A percentile compares a stretch with the other conserved stretches of the same genome.
Conservation (phyloP, 176 grass and related monocot species). For the Raddia guianensis region DNA sequence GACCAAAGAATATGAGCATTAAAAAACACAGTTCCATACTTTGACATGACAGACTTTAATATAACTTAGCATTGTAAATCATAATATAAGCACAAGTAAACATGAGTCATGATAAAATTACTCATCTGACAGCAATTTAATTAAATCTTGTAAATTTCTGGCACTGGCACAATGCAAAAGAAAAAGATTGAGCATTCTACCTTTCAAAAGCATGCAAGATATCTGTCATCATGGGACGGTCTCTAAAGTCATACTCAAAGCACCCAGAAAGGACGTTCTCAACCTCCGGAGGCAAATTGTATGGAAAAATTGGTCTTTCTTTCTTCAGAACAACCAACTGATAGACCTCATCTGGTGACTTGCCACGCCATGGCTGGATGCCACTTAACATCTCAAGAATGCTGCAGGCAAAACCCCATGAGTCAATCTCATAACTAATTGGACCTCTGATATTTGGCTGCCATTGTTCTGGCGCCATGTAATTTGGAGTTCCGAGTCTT, state of each 20-base stretch:
- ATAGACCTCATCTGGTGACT: slow-evolving; percentile 86
- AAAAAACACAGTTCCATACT: neutral
- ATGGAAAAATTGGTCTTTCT: slow-evolving; percentile 80
- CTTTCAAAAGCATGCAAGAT: slow-evolving; percentile 81
- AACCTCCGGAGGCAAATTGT: slow-evolving; percentile 60
- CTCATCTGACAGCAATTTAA: slow-evolving; percentile 13
- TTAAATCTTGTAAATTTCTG: slow-evolving; percentile 17
- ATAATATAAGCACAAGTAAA: neutral
- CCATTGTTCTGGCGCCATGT: slow-evolving; percentile 99
- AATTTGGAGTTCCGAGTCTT: slow-evolving; percentile 86
- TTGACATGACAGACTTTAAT: neutral
- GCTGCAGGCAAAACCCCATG: slow-evolving; percentile 93
- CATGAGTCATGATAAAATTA: slow-evolving; percentile 2
- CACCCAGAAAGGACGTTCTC: slow-evolving; percentile 77
- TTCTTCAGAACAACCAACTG: slow-evolving; percentile 82
- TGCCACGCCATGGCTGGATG: slow-evolving; percentile 78
- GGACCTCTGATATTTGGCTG: slow-evolving; percentile 81
- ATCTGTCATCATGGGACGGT: slow-evolving; percentile 77
- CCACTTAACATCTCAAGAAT: slow-evolving; percentile 97
- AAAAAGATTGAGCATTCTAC: slow-evolving; percentile 38
- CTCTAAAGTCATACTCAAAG: slow-evolving; percentile 80
- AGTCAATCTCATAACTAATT: slow-evolving; percentile 82
- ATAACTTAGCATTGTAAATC: slow-evolving; percentile 16
- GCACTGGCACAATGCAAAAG: neutral
- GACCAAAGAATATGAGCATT: neutral